A percentile compares a stretch with the other conserved stretches of the same genome.
These are phyloP conservation scores for Bassia scoparia DNA, from an alignment of 148 eudicot genomes.

Conservation along the genomic window DNA sequence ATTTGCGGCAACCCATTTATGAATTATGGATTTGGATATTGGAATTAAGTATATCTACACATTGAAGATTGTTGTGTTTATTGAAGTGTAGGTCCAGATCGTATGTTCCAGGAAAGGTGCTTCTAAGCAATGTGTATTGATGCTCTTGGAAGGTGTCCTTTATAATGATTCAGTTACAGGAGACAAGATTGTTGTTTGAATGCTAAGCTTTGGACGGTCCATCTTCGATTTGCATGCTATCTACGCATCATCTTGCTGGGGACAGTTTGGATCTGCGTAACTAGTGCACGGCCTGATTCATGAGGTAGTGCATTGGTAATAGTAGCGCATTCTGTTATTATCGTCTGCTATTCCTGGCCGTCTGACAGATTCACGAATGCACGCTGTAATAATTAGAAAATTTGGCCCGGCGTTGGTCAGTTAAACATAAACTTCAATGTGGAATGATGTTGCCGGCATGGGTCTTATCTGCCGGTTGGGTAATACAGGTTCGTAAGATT, in stretches of 20 bases:
- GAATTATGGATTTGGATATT: conserved; percentile 95
- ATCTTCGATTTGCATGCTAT: conserved; percentile 92
- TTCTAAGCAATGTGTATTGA: conserved; percentile 68
- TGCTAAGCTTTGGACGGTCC: conserved; percentile 99
- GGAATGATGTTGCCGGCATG: conserved; percentile 90
- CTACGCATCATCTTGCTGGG: conserved; percentile 94
- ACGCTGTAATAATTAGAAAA: conserved; percentile 98
- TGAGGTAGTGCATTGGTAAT: too few relatives aligned
- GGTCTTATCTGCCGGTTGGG: conserved; percentile 94
- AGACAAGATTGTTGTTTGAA: conserved; percentile 66
- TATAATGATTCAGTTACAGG: conserved; percentile 54
- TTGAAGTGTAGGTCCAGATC: conserved; percentile 43
- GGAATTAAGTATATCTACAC: conserved; percentile 74
- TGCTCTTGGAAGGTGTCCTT: conserved; percentile 67
- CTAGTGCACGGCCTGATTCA: too few relatives aligned
- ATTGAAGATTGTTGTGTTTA: conserved; percentile 48
- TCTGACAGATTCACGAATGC: conserved; percentile 97
- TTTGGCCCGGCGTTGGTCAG: conserved; percentile 95
- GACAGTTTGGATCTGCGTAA: conserved; percentile 97
- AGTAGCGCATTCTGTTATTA: too few relatives aligned
- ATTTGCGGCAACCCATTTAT: conserved; percentile 87
- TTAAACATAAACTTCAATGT: conserved; percentile 81
- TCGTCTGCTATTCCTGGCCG: conserved; percentile 91
- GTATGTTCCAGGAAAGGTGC: conserved; percentile 63
- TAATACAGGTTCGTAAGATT: conserved; percentile 69